Evolutionary conservation across 305 asterid species (phyloP).

Genomic region (Coffea humblotiana): DNA sequence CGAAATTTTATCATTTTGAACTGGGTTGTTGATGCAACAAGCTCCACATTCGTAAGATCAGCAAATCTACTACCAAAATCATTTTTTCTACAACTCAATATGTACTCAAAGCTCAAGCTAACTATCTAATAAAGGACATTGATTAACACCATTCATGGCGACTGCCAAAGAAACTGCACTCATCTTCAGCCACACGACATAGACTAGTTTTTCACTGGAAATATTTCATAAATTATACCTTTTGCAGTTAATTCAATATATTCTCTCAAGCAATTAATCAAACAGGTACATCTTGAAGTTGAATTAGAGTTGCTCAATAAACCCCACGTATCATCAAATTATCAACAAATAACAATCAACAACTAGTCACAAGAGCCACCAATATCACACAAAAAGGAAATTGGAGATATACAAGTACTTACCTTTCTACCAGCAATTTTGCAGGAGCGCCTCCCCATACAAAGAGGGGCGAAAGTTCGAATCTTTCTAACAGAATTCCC

Average conservation of each 20-base stretch:
- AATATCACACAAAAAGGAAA: neutral
- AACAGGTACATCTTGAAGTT: conserved; percentile 9
- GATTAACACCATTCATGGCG: neutral
- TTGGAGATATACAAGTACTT: neutral
- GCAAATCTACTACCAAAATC: neutral
- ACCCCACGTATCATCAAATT: neutral
- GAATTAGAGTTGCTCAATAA: neutral
- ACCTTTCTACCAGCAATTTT: conserved; percentile 97
- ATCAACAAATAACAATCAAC: neutral
- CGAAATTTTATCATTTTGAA: neutral
- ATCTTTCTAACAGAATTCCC: conserved; percentile 49
- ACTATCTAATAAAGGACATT: neutral
- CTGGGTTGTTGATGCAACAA: neutral
- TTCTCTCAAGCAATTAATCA: conserved; percentile 12
- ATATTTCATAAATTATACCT: too few relatives aligned
- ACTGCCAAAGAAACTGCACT: neutral
- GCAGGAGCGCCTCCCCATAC: conserved; percentile 91
- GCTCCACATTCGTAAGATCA: neutral
- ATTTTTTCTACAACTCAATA: neutral
- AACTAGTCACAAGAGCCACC: neutral
- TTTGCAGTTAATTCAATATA: neutral
- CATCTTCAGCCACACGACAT: neutral
- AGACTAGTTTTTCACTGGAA: neutral
- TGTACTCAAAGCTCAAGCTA: neutral
- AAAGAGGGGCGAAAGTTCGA: conserved; percentile 59